phyloP scores from a whole-genome alignment of 306 rosid species.

The Mimosa bimucronata region DNA sequence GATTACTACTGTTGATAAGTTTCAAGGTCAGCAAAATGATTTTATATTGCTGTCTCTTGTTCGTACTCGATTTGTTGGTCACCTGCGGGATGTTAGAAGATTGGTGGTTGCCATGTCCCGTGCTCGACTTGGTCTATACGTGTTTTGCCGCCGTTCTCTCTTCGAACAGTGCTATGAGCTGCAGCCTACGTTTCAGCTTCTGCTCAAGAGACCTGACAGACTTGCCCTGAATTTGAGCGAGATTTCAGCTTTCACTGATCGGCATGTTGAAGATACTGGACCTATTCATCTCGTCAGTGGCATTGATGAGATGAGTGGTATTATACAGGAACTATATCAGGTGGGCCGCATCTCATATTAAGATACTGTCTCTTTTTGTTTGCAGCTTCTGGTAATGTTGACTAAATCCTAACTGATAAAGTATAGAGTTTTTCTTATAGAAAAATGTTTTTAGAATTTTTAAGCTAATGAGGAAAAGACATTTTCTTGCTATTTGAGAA shows the following conservation, averaged over 20 bases:
- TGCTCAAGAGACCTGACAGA: constrained; percentile 87
- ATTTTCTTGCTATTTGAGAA: neutral
- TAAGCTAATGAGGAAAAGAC: neutral
- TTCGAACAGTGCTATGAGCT: constrained; percentile 96
- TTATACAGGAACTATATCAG: constrained; percentile 72
- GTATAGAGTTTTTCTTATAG: no score
- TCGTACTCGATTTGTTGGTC: constrained; percentile 96
- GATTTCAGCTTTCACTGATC: constrained; percentile 66
- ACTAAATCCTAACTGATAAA: neutral
- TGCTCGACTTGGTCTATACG: constrained; percentile 93
- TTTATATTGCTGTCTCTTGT: constrained; percentile 89
- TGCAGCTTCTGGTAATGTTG: neutral
- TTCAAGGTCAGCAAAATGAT: constrained; percentile 99
- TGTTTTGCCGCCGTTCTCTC: constrained; percentile 92
- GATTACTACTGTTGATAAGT: constrained; percentile 95
- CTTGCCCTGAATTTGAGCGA: constrained; percentile 81
- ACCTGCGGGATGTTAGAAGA: constrained; percentile 97
- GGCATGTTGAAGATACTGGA: constrained; percentile 66
- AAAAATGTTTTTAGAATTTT: no score
- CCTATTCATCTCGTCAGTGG: constrained; percentile 75
- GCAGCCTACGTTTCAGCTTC: constrained; percentile 92
- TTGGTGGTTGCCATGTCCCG: constrained; percentile 99
- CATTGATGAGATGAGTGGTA: constrained; percentile 78
- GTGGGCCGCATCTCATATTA: constrained; percentile 46
- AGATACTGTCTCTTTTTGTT: neutral